Base-by-base conservation (phyloP, 345 rosid genomes). In the Conringia planisiliqua region DNA sequence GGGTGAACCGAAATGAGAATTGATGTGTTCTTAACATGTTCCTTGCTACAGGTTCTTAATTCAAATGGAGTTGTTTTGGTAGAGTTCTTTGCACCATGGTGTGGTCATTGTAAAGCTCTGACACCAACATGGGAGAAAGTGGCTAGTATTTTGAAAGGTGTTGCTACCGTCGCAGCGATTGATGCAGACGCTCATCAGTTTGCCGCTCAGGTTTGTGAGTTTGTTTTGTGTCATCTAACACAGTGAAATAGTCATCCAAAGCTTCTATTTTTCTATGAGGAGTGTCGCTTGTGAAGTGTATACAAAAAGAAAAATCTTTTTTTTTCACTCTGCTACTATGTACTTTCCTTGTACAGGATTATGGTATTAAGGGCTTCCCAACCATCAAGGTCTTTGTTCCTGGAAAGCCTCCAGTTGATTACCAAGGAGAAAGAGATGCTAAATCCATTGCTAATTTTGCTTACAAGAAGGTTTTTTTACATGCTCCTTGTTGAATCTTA, bases 61-160 rank as follows among this genome's bases (percentile, higher is more conserved):
- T 86, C 98, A 0, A 88, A 95, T 77, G 90, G 94, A 61, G 84
- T 95, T 33, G 97, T 92, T 62, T 78, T 95, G 77, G 98, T 95
- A 40, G 99, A 95, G 86, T 95, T 95, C 84, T 92, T 89, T 79
- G 99, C 99, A 1, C 99, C 99, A 39, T 95, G 99, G 99, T 92
- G 99, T 71, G 99, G 99, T 44, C 99, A 95, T 71, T 95, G 98
- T 67, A 54, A 95, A 84, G 90, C 94, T 76, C 82, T 95, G 20
- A 87, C 97, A 38, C 99, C 98, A 16, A 86, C 79, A 17, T 92
- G 99, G 99, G 99, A 95, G 89, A 95, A 90, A 79, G 94, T 91
- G 0, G 96, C 98, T 66, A 46, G 60, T 75, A 80, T 86, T 51
- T 82, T 95, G 85, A 90, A 92, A 82, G 98, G 97, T 54, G 96